Conservation (phyloP, 2,329 filamentous ascomycete genomes). For the Akanthomyces lecanii region DNA sequence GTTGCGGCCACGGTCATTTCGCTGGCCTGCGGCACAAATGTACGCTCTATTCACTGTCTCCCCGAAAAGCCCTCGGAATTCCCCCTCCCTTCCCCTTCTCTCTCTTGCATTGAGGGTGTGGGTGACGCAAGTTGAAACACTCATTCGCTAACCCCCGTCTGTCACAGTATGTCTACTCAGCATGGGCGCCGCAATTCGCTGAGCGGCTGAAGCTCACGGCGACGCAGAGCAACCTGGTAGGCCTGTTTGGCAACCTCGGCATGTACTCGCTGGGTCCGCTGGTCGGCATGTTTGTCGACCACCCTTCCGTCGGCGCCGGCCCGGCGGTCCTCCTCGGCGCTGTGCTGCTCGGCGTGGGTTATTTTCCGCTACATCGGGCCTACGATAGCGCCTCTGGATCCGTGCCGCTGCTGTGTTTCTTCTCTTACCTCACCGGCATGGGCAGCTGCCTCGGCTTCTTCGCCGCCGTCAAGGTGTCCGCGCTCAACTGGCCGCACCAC, state of each 20-base stretch:
- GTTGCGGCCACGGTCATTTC: slow-evolving; percentile 80
- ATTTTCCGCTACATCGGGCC: slow-evolving; percentile 78
- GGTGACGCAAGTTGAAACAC: slow-evolving; percentile 2
- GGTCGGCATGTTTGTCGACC: slow-evolving; percentile 81
- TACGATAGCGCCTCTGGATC: slow-evolving; percentile 64
- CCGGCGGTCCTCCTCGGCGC: slow-evolving; percentile 73
- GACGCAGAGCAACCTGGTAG: slow-evolving; percentile 91
- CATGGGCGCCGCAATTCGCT: slow-evolving; percentile 95
- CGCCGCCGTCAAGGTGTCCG: slow-evolving; percentile 79
- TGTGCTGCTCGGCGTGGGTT: slow-evolving; percentile 69
- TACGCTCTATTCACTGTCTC: slow-evolving; percentile 39
- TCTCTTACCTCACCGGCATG: slow-evolving; percentile 78
- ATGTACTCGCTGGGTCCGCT: slow-evolving; percentile 93
- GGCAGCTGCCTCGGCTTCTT: slow-evolving; percentile 91
- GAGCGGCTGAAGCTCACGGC: slow-evolving; percentile 80
- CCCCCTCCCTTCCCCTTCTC: no score
- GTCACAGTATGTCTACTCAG: slow-evolving; percentile 88
- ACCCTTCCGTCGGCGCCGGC: slow-evolving; percentile 62
- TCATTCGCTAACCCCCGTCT: slow-evolving; percentile 1
- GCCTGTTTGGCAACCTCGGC: slow-evolving; percentile 78
- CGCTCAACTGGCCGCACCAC: slow-evolving; percentile 86
- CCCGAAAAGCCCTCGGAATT: background rate
- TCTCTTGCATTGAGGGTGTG: background rate
- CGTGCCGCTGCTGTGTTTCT: slow-evolving; percentile 67
- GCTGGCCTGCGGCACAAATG: slow-evolving; percentile 89